Percentiles rank a stretch among this genome's conserved stretches.
phyloP scores from a whole-genome alignment of 495 filamentous ascomycete genomes.

The Penicillium roqueforti region DNA sequence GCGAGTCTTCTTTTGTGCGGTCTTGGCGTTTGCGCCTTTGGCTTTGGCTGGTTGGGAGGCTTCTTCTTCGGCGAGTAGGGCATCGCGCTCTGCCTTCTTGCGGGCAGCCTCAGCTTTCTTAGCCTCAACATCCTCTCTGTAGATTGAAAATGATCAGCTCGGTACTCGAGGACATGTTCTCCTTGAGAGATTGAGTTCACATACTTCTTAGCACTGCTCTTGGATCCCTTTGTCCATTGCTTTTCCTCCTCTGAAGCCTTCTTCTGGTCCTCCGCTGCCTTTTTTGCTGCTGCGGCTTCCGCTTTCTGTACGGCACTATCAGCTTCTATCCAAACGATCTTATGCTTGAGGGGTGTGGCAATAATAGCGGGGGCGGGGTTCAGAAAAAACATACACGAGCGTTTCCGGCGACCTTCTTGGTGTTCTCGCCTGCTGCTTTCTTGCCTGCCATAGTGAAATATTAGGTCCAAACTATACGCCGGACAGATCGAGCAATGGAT shows the following conservation, averaged over 20 bases:
- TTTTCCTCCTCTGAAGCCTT: conserved; percentile 63
- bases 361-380: conserved; percentile 33
- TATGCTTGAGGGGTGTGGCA: conserved; percentile 9
- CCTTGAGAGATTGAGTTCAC: conserved; percentile 19
- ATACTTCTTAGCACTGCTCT: conserved; percentile 81
- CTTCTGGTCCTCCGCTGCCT: conserved; percentile 65
- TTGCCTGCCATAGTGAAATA: conserved; percentile 46
- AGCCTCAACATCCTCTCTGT: conserved; percentile 74
- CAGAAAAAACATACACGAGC: conserved; percentile 49
- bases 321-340: conserved; percentile 9
- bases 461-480: neutral
- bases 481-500: neutral
- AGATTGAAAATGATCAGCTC: conserved; percentile 13
- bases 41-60: conserved; percentile 51
- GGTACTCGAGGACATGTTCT: neutral
- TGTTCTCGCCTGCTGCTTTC: conserved; percentile 67
- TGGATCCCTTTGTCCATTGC: conserved; percentile 82
- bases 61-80: conserved; percentile 81
- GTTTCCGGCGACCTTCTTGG: conserved; percentile 87
- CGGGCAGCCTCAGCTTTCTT: conserved; percentile 82
- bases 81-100: conserved; percentile 86
- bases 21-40: conserved; percentile 58
- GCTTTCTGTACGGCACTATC: conserved; percentile 63
- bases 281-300: conserved; percentile 74
- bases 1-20: conserved; percentile 61